Percentiles rank a stretch among this genome's conserved stretches.
phyloP scores from a whole-genome alignment of 768 basidiomycete species.

The Tylopilus vinaceipallidus region DNA sequence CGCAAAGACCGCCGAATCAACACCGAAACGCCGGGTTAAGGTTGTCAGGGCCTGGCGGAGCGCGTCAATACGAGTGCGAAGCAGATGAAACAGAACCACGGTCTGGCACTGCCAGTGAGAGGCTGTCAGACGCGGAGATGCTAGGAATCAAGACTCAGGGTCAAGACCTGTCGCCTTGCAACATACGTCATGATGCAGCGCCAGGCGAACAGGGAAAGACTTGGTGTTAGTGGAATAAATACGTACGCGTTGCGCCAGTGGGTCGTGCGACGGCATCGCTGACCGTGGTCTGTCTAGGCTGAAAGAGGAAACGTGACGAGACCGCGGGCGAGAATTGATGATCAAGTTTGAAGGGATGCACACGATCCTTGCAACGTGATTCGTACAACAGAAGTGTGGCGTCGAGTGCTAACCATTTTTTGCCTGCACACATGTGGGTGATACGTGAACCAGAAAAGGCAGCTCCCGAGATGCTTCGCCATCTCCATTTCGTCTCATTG shows the following conservation, averaged over 20 bases:
- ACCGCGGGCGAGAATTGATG: conserved; percentile 49
- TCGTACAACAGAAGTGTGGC: not conserved
- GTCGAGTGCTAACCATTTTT: not conserved
- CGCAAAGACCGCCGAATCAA: too few relatives aligned
- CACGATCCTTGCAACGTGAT: not conserved
- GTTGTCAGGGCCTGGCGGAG: too few relatives aligned
- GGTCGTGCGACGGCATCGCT: too few relatives aligned
- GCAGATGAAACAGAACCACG: too few relatives aligned
- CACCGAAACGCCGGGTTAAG: too few relatives aligned
- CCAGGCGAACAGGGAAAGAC: conserved; percentile 71
- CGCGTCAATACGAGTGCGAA: too few relatives aligned
- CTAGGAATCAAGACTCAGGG: too few relatives aligned
- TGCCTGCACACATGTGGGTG: not conserved
- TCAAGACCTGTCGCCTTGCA: conserved; percentile 51
- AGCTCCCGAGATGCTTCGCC: not conserved
- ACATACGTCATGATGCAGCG: conserved; percentile 78
- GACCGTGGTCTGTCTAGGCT: too few relatives aligned
- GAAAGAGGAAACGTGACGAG: conserved; percentile 51
- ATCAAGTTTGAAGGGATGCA: not conserved
- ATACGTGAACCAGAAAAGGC: not conserved
- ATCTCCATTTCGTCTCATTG: not conserved
- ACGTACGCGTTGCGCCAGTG: conserved; percentile 5
- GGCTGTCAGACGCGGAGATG: too few relatives aligned
- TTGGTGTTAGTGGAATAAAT: conserved; percentile 79
- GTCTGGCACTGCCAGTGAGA: too few relatives aligned